These are phyloP conservation scores for Rhododendron ferrugineum DNA, from an alignment of 148 eudicot species.

Conservation along the genomic window DNA sequence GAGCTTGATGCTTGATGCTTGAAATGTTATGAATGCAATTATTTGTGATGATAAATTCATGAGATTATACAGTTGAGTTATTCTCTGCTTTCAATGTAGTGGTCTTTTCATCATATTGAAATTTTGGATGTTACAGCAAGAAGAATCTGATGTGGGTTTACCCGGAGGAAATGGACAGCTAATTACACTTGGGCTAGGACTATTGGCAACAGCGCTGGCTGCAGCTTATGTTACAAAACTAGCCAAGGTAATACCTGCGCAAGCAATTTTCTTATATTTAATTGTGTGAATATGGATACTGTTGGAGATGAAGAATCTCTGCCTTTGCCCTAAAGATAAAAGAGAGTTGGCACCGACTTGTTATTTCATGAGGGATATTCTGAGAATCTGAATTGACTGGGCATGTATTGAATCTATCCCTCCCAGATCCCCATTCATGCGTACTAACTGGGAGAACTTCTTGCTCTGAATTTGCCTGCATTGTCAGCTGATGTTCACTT, in stretches of 20 bases:
- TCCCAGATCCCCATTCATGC: not conserved
- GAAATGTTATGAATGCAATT: conserved; percentile 5
- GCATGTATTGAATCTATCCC: not conserved
- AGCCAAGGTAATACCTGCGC: conserved; percentile 56
- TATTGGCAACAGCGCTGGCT: conserved; percentile 79
- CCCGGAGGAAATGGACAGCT: conserved; percentile 70
- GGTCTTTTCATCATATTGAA: not conserved
- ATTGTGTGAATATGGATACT: not conserved
- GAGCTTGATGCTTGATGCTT: not conserved
- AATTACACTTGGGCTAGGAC: conserved; percentile 78
- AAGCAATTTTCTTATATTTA: not conserved
- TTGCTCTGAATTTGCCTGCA: not conserved
- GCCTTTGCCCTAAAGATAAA: not conserved
- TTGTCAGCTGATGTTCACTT: not conserved
- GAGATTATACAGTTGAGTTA: not conserved
- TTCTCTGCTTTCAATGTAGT: not conserved
- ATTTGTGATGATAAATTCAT: not conserved
- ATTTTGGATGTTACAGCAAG: conserved; percentile 54
- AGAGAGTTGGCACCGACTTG: not conserved
- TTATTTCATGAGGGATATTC: not conserved
- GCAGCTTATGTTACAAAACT: conserved; percentile 83
- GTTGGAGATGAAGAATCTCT: not conserved
- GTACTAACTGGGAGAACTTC: not conserved
- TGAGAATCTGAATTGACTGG: not conserved
- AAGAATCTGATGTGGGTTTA: conserved; percentile 61